Conservation (phyloP, 179 eudicot species). For the Amaranthus tricolor region DNA sequence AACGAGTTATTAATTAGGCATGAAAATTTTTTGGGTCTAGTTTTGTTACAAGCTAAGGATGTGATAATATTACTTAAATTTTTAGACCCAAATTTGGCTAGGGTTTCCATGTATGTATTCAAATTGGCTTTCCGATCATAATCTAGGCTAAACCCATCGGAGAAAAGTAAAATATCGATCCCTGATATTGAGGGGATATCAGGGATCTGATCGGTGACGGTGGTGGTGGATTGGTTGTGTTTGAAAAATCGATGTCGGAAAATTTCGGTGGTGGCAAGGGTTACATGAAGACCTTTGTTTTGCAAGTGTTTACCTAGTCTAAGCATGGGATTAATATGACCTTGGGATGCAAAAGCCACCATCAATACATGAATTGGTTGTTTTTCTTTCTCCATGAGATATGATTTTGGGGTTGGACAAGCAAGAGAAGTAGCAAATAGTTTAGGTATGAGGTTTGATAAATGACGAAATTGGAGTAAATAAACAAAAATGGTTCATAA, state of each 20-base stretch:
- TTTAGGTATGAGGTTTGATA: background rate
- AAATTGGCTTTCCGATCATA: constrained; percentile 29
- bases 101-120: constrained; percentile 30
- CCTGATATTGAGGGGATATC: constrained; percentile 3
- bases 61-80: constrained; percentile 31
- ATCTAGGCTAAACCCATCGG: constrained; percentile 31
- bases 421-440: background rate
- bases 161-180: constrained; percentile 13
- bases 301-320: constrained; percentile 38
- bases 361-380: constrained; percentile 33
- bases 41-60: constrained; percentile 5
- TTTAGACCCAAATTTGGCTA: constrained; percentile 27
- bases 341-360: constrained; percentile 48
- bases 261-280: constrained; percentile 42
- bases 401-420: too few species aligned
- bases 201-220: background rate
- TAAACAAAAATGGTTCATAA: too few species aligned
- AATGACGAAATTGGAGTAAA: too few species aligned
- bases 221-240: constrained; percentile 14
- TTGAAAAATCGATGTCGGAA: constrained; percentile 25
- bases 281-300: constrained; percentile 39
- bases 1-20: constrained; percentile 41
- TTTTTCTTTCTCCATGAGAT: constrained; percentile 15
- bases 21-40: constrained; percentile 16
- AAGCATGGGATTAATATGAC: constrained; percentile 59